These are phyloP conservation scores for Rhizoctonia solani DNA, from an alignment of 1,284 basidiomycete genomes.

Conservation along the genomic window DNA sequence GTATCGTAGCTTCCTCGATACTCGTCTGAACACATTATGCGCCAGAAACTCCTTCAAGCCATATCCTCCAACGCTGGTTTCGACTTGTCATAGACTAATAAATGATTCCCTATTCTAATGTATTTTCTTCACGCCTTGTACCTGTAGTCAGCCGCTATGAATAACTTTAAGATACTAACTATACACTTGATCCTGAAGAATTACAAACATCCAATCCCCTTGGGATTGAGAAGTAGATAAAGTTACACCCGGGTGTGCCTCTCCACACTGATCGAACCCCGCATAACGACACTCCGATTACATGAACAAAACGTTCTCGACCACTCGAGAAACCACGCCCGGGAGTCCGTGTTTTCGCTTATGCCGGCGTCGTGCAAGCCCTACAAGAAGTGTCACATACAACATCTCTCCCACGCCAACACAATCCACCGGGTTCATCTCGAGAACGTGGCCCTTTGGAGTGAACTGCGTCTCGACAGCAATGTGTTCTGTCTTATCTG, in stretches of 20 bases:
- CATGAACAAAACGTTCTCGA: conserved; percentile 25
- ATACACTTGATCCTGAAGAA: background rate
- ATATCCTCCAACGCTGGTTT: conserved; percentile 87
- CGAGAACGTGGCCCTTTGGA: conserved; percentile 5
- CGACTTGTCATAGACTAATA: conserved; percentile 67
- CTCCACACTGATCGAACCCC: too few species aligned
- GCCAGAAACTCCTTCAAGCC: conserved; percentile 82
- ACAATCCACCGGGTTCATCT: conserved; percentile 20
- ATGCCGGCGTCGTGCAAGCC: conserved; percentile 24
- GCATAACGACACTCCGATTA: background rate
- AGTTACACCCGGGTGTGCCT: too few species aligned
- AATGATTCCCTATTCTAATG: background rate
- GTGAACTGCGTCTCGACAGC: conserved; percentile 29
- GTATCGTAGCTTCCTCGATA: conserved; percentile 67
- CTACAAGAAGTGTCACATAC: conserved; percentile 17
- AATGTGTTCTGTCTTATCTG: conserved; percentile 12
- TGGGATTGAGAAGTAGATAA: background rate
- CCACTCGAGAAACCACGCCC: conserved; percentile 10
- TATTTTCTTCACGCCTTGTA: background rate
- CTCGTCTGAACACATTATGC: conserved; percentile 61
- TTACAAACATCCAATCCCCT: background rate
- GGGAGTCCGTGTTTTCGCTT: conserved; percentile 19
- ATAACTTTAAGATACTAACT: background rate
- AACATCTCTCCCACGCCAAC: conserved; percentile 26
- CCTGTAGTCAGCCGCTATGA: background rate